Evolutionary conservation across 495 filamentous ascomycete genomes (phyloP).

Genomic region (Talaromyces ruber): DNA sequence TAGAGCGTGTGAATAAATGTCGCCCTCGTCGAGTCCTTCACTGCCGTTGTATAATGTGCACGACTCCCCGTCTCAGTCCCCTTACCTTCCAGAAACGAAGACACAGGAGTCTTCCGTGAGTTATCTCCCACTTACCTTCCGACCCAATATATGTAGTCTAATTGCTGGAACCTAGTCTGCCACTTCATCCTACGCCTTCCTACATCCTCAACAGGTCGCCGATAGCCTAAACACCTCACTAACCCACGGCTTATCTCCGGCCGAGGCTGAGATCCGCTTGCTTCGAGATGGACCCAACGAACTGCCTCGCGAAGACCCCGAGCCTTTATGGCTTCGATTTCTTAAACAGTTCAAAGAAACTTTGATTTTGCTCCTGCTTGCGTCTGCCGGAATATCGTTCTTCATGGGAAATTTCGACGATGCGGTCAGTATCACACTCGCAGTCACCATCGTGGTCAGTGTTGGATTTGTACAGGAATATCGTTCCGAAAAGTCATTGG

Average conservation of each 20-base stretch:
- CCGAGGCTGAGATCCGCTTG: slow-evolving; percentile 71
- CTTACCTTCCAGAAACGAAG: slow-evolving; percentile 23
- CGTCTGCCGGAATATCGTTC: slow-evolving; percentile 81
- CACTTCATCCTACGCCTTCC: slow-evolving; percentile 51
- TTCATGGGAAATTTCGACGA: slow-evolving; percentile 94
- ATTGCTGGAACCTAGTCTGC: slow-evolving; percentile 31
- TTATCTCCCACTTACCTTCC: background rate
- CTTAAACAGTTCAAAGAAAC: slow-evolving; percentile 92
- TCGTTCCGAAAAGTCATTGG: slow-evolving; percentile 92
- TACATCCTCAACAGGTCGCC: slow-evolving; percentile 71
- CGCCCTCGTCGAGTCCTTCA: slow-evolving; percentile 39
- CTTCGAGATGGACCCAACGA: slow-evolving; percentile 85
- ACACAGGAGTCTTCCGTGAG: slow-evolving; percentile 1
- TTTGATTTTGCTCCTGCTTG: slow-evolving; percentile 81
- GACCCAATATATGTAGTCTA: background rate
- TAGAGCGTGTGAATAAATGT: slow-evolving; percentile 50
- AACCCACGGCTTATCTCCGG: slow-evolving; percentile 65
- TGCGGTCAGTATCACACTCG: slow-evolving; percentile 87
- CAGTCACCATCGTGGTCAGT: slow-evolving; percentile 92
- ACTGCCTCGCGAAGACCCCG: slow-evolving; percentile 84
- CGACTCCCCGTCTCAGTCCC: slow-evolving; percentile 22
- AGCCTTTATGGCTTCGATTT: slow-evolving; percentile 91
- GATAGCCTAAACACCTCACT: slow-evolving; percentile 75
- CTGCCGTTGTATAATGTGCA: slow-evolving; percentile 47
- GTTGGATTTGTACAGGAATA: slow-evolving; percentile 98